Percentiles rank a stretch among this genome's conserved stretches.
phyloP scores from a whole-genome alignment of 2,329 filamentous ascomycete genomes.

The Arthrobotrys sinensis region DNA sequence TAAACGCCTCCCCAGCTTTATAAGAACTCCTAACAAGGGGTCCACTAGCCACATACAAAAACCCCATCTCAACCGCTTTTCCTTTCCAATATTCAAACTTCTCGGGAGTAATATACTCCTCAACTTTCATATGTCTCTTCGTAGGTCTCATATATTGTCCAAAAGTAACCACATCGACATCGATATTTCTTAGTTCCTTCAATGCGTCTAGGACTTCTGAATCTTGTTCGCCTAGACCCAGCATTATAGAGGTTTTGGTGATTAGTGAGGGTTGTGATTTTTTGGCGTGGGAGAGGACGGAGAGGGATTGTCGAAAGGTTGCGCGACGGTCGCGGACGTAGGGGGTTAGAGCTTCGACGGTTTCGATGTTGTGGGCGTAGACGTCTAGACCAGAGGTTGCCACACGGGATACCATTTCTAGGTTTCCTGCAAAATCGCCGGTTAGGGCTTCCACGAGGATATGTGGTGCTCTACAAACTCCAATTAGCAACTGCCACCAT shows the following conservation, averaged over 20 bases:
- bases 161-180: constrained; percentile 96
- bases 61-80: constrained; percentile 92
- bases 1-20: constrained; percentile 98
- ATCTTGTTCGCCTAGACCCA: constrained; percentile 93
- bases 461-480: constrained; percentile 73
- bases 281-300: constrained; percentile 86
- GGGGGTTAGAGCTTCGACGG: constrained; percentile 89
- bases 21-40: constrained; percentile 95
- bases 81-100: constrained; percentile 93
- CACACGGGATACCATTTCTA: constrained; percentile 88
- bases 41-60: constrained; percentile 95
- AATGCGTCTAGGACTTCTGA: constrained; percentile 82
- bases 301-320: constrained; percentile 87
- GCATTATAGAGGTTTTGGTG: constrained; percentile 99
- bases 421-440: constrained; percentile 86
- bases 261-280: constrained; percentile 82
- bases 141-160: constrained; percentile 99
- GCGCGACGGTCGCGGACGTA: constrained; percentile 91
- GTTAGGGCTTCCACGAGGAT: constrained; percentile 88
- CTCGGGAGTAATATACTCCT: constrained; percentile 92
- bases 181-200: constrained; percentile 80
- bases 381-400: constrained; percentile 92
- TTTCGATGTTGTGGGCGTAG: constrained; percentile 98
- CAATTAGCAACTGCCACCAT: constrained; percentile 65
- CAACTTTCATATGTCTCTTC: constrained; percentile 96